Evolutionary conservation across 2,329 filamentous ascomycete species (phyloP), one percentile per base, ranked within the genome.

Genomic region (Bipolaris sorokiniana): DNA sequence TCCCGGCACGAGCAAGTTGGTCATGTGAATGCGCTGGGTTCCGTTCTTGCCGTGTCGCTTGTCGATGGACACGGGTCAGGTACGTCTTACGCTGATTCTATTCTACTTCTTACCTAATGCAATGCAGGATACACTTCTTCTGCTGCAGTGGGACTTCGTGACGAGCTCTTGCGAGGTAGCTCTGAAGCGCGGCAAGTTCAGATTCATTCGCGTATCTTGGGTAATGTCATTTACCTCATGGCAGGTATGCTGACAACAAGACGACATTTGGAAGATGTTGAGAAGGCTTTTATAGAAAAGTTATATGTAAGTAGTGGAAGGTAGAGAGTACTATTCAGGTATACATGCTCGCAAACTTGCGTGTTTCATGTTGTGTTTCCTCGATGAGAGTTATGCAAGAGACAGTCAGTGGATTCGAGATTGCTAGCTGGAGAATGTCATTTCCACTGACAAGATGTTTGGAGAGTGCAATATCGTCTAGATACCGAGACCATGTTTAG

Each of bases 1-100:
- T 92, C 89, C 4, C 77, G 82, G 18, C 80, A 80, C 2, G 61
- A 77, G 0, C 75, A 79, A 0, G 85, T 95, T 0, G 80, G 85
- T 2, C 85, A 88, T 7, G 85, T 89, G 0, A 90, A 91, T 78
- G 88, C 90, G 0, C 77, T 95, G 1, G 91, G 91, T 0, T 90
- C 86, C 2, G 89, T 95, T 1, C 79, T 95, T 10, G 88, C 89
- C 0, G 87, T 96, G 36, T 80, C 80, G 11, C 63, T 88, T 20
- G 76, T 78, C 38, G 84, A 86, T 65, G 69, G 76, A 3, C 69
- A 72, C 28, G 82, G 81, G 18, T 78, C 77, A 16, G 76, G 80
- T 80, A 73, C 67, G 76, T 70, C 7, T 13, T 34, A 9, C n/a
- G 23, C 18, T n/a, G 15, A 3, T 10, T 34, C 15, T 16, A 4